These are phyloP conservation scores for Nidula microcarpa DNA, from an alignment of 768 basidiomycete genomes.

Conservation along the genomic window DNA sequence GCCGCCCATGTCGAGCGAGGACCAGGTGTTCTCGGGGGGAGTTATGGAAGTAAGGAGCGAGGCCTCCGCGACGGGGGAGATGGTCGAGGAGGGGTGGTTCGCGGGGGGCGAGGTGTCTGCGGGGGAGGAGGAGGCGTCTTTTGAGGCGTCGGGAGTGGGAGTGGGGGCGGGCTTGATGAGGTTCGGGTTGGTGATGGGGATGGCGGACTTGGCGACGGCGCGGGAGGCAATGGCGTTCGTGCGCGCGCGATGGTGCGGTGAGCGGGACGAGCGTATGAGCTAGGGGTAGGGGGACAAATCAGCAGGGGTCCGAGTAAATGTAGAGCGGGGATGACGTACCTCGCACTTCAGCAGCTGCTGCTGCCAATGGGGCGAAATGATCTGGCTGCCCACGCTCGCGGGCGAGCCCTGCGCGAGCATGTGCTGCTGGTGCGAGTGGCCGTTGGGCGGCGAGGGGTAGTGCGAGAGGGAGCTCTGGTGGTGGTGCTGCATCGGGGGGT, in stretches of 20 bases:
- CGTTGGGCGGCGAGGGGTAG: constrained; percentile 74
- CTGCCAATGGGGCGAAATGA: constrained; percentile 86
- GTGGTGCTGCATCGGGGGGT: constrained; percentile 61
- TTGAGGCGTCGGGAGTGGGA: constrained; percentile 11
- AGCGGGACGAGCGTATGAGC: constrained; percentile 82
- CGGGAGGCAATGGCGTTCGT: constrained; percentile 94
- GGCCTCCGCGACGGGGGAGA: constrained; percentile 66
- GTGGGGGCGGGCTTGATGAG: constrained; percentile 46
- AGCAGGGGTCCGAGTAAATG: constrained; percentile 21
- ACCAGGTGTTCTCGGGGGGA: constrained; percentile 81
- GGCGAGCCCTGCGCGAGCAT: constrained; percentile 57
- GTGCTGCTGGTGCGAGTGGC: constrained; percentile 57
- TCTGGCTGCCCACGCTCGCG: constrained; percentile 49
- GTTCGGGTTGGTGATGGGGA: constrained; percentile 92
- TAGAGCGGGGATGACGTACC: constrained; percentile 45
- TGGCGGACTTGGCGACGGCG: constrained; percentile 80
- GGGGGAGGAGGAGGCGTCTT: constrained; percentile 21
- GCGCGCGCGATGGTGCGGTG: constrained; percentile 91
- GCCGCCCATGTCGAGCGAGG: constrained; percentile 93
- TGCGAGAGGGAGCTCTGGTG: constrained; percentile 80
- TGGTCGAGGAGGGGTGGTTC: constrained; percentile 72
- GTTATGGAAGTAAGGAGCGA: constrained; percentile 61
- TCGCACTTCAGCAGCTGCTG: constrained; percentile 91
- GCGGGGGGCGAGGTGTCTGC: constrained; percentile 19
- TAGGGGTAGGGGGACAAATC: constrained; percentile 37